phyloP scores from a whole-genome alignment of 2,329 filamentous ascomycete genomes.

The Pseudonectria buxi region DNA sequence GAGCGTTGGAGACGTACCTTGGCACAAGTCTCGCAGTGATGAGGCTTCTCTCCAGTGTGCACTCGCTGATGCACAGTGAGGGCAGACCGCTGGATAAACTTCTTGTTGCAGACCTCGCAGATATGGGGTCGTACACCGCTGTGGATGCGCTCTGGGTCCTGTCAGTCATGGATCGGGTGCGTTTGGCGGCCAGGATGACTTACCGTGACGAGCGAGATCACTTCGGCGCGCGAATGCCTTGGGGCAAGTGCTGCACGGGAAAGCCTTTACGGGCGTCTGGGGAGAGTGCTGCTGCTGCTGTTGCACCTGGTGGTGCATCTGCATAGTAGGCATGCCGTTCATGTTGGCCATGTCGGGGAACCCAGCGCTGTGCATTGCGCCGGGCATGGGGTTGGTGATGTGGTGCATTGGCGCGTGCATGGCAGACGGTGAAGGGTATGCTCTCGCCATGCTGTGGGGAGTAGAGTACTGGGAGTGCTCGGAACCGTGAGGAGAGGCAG shows the following conservation, averaged over 20 bases:
- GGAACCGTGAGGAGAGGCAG: constrained; percentile 52
- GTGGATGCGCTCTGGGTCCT: constrained; percentile 80
- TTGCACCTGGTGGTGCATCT: constrained; percentile 26
- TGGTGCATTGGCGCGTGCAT: constrained; percentile 47
- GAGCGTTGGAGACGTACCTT: constrained; percentile 57
- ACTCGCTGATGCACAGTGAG: constrained; percentile 92
- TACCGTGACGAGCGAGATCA: constrained; percentile 92
- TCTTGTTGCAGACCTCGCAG: constrained; percentile 89
- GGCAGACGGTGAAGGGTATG: constrained; percentile 47
- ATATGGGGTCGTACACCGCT: constrained; percentile 85
- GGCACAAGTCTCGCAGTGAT: constrained; percentile 93
- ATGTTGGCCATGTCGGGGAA: constrained; percentile 38
- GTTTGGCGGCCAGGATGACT: constrained; percentile 25
- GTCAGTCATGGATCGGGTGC: constrained; percentile 15
- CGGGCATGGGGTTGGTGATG: constrained; percentile 36
- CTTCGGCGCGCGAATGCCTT: constrained; percentile 92
- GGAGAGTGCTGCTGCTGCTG: constrained; percentile 27
- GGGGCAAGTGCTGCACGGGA: constrained; percentile 80
- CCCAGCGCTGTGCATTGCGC: constrained; percentile 36
- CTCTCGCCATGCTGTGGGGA: constrained; percentile 39
- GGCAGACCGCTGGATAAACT: constrained; percentile 94
- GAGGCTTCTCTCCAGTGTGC: constrained; percentile 96
- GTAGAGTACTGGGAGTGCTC: constrained; percentile 52
- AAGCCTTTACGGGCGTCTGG: constrained; percentile 55
- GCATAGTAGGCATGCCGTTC: constrained; percentile 30